Percentiles rank a stretch among this genome's conserved stretches.
Conservation (phyloP, 352 stramenopile genomes). For the Pythium dissotocum region DNA sequence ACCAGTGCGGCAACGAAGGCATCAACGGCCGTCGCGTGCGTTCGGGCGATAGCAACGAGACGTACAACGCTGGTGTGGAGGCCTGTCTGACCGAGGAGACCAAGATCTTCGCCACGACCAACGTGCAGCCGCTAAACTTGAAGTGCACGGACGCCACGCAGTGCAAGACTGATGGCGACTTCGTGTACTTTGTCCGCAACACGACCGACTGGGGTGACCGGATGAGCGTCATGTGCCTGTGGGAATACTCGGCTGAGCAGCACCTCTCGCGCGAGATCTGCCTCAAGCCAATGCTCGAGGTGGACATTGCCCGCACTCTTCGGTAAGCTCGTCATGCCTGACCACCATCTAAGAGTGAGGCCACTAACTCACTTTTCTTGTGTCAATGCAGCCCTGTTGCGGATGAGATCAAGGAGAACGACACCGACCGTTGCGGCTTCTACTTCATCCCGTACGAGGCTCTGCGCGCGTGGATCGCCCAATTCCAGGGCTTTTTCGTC, state of each 20-base stretch:
- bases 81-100: constrained; percentile 66
- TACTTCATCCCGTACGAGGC: constrained; percentile 85
- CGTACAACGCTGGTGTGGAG: constrained; percentile 56
- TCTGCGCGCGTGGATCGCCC: constrained; percentile 71
- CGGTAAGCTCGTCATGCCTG: constrained; percentile 19
- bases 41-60: constrained; percentile 31
- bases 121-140: constrained; percentile 70
- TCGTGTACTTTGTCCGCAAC: constrained; percentile 80
- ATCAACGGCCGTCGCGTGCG: constrained; percentile 32
- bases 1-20: constrained; percentile 71
- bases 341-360: background rate
- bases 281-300: constrained; percentile 73
- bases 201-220: constrained; percentile 80
- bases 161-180: constrained; percentile 58
- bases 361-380: constrained; percentile 3
- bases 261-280: constrained; percentile 58
- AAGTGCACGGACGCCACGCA: constrained; percentile 57
- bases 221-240: constrained; percentile 84
- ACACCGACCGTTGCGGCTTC: constrained; percentile 76
- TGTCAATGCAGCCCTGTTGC: constrained; percentile 35
- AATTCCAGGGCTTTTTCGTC: constrained; percentile 82
- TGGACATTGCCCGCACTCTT: constrained; percentile 62
- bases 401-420: constrained; percentile 68
- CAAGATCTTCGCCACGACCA: constrained; percentile 65
- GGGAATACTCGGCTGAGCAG: constrained; percentile 62